Evolutionary conservation across 2,329 filamentous ascomycete genomes (phyloP).

Genomic region (Claviceps sp.): DNA sequence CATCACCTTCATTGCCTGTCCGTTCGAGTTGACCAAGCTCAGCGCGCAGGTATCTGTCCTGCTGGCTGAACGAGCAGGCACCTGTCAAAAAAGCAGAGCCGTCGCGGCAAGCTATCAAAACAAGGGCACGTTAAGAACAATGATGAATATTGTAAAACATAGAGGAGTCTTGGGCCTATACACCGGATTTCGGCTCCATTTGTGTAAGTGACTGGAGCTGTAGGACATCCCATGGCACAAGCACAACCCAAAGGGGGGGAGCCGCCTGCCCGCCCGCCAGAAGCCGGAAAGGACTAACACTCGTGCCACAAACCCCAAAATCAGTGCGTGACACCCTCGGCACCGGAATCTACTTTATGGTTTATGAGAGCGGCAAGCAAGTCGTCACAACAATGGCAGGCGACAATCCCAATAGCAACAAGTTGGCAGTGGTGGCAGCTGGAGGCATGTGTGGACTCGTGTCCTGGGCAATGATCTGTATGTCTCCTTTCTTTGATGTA

Average conservation of each 20-base stretch:
- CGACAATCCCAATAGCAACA: conserved; percentile 60
- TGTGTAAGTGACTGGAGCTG: conserved; percentile 43
- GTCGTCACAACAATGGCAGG: conserved; percentile 61
- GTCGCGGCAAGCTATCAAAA: conserved; percentile 60
- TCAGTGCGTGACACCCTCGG: conserved; percentile 70
- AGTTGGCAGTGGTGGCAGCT: conserved; percentile 63
- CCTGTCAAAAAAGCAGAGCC: conserved; percentile 35
- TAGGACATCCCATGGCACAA: too few species aligned
- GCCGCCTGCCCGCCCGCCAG: background rate
- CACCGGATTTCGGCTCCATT: conserved; percentile 65
- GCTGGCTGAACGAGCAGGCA: conserved; percentile 38
- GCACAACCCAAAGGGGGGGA: background rate
- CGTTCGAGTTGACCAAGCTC: conserved; percentile 81
- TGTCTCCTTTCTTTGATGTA: conserved; percentile 16
- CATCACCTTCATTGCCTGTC: conserved; percentile 71
- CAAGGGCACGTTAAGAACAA: conserved; percentile 63
- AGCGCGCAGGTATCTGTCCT: conserved; percentile 76
- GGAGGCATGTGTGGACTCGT: conserved; percentile 73
- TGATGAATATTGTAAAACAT: conserved; percentile 63
- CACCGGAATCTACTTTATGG: conserved; percentile 77
- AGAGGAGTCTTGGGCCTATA: conserved; percentile 63
- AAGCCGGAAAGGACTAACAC: background rate
- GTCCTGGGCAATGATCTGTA: conserved; percentile 67
- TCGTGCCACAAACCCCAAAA: background rate
- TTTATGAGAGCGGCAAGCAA: conserved; percentile 79